Evolutionary conservation across 768 basidiomycete genomes (phyloP).

Genomic region (Termitomyces sp.): DNA sequence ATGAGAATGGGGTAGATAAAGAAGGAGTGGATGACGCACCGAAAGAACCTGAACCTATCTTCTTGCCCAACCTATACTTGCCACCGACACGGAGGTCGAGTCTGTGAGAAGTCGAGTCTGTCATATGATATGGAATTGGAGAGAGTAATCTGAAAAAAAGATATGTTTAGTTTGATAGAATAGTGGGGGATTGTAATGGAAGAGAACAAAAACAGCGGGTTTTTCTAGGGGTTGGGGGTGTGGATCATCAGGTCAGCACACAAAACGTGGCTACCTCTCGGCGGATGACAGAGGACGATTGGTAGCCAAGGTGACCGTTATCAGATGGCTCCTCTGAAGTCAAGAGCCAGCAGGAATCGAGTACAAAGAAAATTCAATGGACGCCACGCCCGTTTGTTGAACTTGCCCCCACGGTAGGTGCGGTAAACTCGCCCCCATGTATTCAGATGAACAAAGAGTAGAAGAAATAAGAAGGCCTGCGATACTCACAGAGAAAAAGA

Average conservation of each 20-base stretch:
- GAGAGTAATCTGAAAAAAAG: constrained; percentile 16
- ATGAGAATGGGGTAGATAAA: constrained; percentile 6
- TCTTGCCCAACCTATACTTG: constrained; percentile 97
- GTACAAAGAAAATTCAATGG: constrained; percentile 7
- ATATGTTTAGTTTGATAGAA: constrained; percentile 19
- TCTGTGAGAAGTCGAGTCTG: constrained; percentile 67
- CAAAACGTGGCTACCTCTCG: constrained; percentile 33
- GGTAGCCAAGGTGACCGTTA: constrained; percentile 2
- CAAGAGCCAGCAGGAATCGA: background rate
- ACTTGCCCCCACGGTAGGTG: too few relatives aligned
- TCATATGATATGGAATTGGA: constrained; percentile 44
- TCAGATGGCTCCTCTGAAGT: background rate
- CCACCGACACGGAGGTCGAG: constrained; percentile 88
- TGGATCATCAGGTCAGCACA: constrained; percentile 36
- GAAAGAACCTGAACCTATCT: constrained; percentile 98
- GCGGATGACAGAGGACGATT: constrained; percentile 23
- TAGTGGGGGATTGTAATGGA: constrained; percentile 3
- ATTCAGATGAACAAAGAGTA: constrained; percentile 6
- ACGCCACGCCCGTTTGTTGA: constrained; percentile 17
- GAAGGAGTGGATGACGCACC: constrained; percentile 49
- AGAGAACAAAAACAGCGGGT: constrained; percentile 24
- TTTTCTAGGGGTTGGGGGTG: constrained; percentile 33
- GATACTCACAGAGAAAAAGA: constrained; percentile 22
- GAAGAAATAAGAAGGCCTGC: constrained; percentile 8
- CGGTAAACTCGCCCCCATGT: too few relatives aligned